These are phyloP conservation scores for Ceratonia siliqua DNA, from an alignment of 306 rosid genomes.

Conservation along the genomic window DNA sequence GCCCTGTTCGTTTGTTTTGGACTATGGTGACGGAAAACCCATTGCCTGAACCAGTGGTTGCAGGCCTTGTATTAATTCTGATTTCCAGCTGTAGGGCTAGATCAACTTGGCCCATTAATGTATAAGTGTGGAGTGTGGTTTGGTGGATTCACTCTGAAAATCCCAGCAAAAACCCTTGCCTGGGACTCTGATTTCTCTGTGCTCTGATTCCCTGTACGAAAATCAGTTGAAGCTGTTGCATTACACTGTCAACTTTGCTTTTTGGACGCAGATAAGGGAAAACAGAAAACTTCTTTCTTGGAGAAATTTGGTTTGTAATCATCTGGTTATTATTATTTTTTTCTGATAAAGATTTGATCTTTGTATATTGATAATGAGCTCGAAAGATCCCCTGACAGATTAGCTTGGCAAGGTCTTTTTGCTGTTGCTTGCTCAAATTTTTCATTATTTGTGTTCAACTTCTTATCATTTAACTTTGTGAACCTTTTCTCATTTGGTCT, in stretches of 20 bases:
- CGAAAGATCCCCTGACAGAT: conserved; percentile 28
- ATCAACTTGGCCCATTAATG: neutral
- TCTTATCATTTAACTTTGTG: neutral
- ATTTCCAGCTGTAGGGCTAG: neutral
- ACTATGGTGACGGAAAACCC: neutral
- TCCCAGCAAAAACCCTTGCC: conserved; percentile 31
- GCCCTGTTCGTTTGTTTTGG: too few relatives aligned
- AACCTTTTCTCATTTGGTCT: neutral
- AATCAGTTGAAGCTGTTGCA: neutral
- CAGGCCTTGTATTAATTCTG: neutral
- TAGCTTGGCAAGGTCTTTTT: conserved; percentile 30
- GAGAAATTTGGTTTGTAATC: neutral
- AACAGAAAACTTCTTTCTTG: neutral
- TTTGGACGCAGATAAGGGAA: neutral
- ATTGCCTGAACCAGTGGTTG: neutral
- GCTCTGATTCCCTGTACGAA: neutral
- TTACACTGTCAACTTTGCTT: neutral
- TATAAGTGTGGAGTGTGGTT: neutral
- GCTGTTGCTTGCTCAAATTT: neutral
- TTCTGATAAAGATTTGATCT: conserved; percentile 15
- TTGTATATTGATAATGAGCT: conserved; percentile 21
- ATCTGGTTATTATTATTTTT: neutral
- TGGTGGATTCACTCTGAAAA: neutral
- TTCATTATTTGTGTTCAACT: neutral
- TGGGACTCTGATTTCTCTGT: neutral